A percentile compares a stretch with the other conserved stretches of the same genome.
phyloP scores from a whole-genome alignment of 129 eudicot species.

The Smallanthus sonchifolius region DNA sequence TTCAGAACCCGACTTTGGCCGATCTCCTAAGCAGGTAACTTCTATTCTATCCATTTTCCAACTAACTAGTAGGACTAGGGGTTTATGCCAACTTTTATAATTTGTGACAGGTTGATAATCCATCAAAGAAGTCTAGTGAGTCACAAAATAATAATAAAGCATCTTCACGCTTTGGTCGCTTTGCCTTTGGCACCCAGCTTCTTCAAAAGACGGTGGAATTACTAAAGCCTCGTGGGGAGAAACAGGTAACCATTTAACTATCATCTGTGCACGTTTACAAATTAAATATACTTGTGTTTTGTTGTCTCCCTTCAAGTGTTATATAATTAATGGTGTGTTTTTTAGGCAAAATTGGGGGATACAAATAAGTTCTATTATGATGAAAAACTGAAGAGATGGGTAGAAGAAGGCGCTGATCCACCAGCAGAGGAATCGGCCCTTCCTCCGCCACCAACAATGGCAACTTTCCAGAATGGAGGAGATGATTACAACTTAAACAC shows the following conservation, averaged over 20 bases:
- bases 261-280: too few relatives aligned
- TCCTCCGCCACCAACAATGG: conserved; percentile 78
- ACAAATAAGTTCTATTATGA: conserved; percentile 84
- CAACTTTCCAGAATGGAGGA: conserved; percentile 53
- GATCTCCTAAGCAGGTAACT: conserved; percentile 75
- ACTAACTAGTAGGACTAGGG: too few relatives aligned
- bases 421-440: conserved; percentile 81
- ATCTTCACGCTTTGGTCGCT: conserved; percentile 74
- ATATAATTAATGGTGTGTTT: background rate
- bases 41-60: too few relatives aligned
- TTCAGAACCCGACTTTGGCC: conserved; percentile 88
- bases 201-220: conserved; percentile 72
- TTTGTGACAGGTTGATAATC: conserved; percentile 31
- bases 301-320: too few relatives aligned
- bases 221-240: conserved; percentile 72
- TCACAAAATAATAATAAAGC: conserved; percentile 40
- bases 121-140: conserved; percentile 49
- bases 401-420: conserved; percentile 90
- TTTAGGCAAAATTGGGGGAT: conserved; percentile 89
- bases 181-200: conserved; percentile 56
- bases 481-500: background rate
- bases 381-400: conserved; percentile 94
- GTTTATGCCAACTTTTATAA: too few relatives aligned
- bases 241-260: conserved; percentile 48
- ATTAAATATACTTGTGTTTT: too few relatives aligned